Base-by-base conservation (phyloP, 768 basidiomycete genomes). In the Baorangia bicolor region DNA sequence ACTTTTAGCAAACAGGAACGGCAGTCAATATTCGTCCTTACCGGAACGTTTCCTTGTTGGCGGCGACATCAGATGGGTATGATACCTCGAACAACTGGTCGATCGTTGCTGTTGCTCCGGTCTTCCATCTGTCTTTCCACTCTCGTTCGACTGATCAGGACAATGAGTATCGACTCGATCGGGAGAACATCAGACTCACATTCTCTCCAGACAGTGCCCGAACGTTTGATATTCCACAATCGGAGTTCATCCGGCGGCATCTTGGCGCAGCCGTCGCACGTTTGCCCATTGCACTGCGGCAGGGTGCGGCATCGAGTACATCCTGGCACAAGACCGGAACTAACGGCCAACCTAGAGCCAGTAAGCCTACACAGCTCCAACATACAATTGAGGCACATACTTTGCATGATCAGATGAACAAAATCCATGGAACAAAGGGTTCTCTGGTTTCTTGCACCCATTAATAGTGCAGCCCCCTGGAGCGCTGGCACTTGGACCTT, bases 331-430 rank as follows among this genome's bases (percentile, higher is more conserved):
- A 80, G 73, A 5, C 80, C 78, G 34, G 69, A 69, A 51, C 73
- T 74, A 45, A 86, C 83, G 41, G 80, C 83, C 56, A 81, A 74
- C 68, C 84, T 86, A 54, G 28, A 58, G 50, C 39, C 21, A 12
- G 52, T 53, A 46, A 61, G 33, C 42, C 35, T 53, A 51, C 55
- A 43, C 50, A 37, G 35, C 51, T 52, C 35, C 33, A 46, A 31
- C 40, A 47, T 40, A 52, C 37, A 20, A 46, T 33, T 13, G 37
- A 54, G 48, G 53, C 16, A 64, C 77, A 60, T 68, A 82, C 86
- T 73, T 82, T 53, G 79, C 82, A 62, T 87, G 85, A 28, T 70
- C 76, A 51, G 82, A 81, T 7, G 81, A 83, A 65, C 85, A 87
- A 65, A 83, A 86, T 53, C 77, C 76, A 33, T 72, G 74, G 62